Conservation (phyloP, 495 filamentous ascomycete genomes). For the Podospora sp. region DNA sequence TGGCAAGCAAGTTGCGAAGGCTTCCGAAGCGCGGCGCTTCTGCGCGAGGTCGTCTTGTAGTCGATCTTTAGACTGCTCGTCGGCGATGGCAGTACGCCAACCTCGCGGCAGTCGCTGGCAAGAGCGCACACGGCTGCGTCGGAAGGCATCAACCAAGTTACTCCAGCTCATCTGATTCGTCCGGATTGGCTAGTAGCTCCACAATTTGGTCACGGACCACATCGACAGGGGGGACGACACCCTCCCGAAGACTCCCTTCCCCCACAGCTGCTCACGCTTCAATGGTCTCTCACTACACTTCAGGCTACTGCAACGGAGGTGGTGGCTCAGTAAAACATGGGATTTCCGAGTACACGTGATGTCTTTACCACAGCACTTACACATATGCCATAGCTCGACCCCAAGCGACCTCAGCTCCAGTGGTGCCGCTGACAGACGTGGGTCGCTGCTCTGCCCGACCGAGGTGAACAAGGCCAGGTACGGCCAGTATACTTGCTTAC, state of each 20-base stretch:
- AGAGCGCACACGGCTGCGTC: neutral
- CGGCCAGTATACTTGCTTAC: neutral
- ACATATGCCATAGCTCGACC: neutral
- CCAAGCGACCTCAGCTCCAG: neutral
- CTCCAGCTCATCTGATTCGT: slow-evolving; percentile 8
- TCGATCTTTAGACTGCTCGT: slow-evolving; percentile 8
- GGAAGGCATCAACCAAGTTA: neutral
- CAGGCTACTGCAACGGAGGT: neutral
- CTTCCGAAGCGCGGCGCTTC: neutral
- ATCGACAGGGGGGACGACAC: neutral
- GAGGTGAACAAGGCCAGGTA: neutral
- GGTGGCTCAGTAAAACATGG: slow-evolving; percentile 16
- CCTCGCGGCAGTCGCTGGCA: neutral
- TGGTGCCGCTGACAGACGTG: neutral
- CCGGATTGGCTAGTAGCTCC: neutral
- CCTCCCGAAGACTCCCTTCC: neutral
- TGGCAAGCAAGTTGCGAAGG: slow-evolving; percentile 3
- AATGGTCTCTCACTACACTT: neutral
- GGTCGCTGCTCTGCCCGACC: neutral
- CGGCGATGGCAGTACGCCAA: slow-evolving; percentile 6
- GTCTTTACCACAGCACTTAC: neutral
- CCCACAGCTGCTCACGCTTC: neutral
- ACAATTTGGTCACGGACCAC: neutral
- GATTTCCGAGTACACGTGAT: slow-evolving; percentile 5
- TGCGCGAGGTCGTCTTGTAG: slow-evolving; percentile 7